Percentiles rank a stretch among this genome's conserved stretches.
phyloP scores from a whole-genome alignment of 345 rosid species.

The Brassica nigra region DNA sequence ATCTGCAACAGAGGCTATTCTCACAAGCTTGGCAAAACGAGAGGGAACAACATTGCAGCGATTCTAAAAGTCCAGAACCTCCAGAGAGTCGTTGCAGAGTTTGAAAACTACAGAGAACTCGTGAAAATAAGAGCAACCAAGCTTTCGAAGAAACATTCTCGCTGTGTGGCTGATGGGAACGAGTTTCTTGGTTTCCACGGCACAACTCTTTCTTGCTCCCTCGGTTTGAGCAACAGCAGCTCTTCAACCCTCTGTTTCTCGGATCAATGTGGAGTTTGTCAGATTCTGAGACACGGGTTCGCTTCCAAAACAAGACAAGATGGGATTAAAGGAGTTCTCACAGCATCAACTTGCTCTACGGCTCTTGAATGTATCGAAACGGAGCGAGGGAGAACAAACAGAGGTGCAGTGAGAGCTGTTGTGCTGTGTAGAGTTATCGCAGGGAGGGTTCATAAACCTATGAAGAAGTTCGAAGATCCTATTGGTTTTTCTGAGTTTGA shows the following conservation, averaged over 20 bases:
- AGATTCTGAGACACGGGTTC: constrained; percentile 60
- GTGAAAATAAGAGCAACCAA: constrained; percentile 62
- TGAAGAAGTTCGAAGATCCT: constrained; percentile 46
- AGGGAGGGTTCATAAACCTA: constrained; percentile 61
- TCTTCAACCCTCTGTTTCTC: constrained; percentile 51
- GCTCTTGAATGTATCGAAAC: constrained; percentile 50
- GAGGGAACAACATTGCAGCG: constrained; percentile 36
- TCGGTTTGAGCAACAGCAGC: constrained; percentile 39
- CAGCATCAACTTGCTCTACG: constrained; percentile 51
- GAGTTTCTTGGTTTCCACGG: constrained; percentile 70
- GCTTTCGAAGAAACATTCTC: constrained; percentile 55
- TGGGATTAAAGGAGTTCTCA: constrained; percentile 48
- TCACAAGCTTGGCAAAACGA: constrained; percentile 29
- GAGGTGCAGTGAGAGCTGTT: constrained; percentile 43
- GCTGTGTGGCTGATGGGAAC: constrained; percentile 78
- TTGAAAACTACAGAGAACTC: constrained; percentile 63
- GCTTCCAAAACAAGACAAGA: constrained; percentile 31
- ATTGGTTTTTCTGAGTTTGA: constrained; percentile 55
- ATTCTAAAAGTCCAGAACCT: constrained; percentile 62
- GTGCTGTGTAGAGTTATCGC: constrained; percentile 74
- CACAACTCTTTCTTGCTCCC: constrained; percentile 51
- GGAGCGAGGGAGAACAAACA: constrained; percentile 6
- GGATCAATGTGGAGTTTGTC: constrained; percentile 57
- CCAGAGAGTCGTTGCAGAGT: constrained; percentile 52
- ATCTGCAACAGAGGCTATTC: constrained; percentile 52